Base-by-base conservation (phyloP, 75 land plant species). In the Gnetum montanum region DNA sequence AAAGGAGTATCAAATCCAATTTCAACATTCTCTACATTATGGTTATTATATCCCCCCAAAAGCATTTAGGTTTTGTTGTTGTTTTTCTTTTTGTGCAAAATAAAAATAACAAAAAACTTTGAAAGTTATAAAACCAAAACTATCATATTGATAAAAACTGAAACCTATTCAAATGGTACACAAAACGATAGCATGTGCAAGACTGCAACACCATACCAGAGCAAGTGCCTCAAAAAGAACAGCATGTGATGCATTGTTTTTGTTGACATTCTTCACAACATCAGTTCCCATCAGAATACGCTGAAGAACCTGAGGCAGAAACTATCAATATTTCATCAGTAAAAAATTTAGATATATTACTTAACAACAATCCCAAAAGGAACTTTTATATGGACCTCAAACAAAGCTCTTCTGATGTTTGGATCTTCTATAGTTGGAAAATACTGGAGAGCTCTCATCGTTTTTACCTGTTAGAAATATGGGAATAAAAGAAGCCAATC, bases 231-330 rank as follows among this genome's bases (percentile, higher is more conserved):
- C 99, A 72, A 95, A 95, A 6, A 95, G 86, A 36, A 95, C 99
- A 73, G 99, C 99, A 84, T 90, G 99, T 16, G 97, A 79, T 43
- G 99, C 99, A 79, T 95, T 95, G 51, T 90, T 95, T 64, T 95
- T 90, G 71, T 95, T 95, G 31, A 90, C 96, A 73, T 95, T 95
- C 74, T 95, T 95, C 62, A 90, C 97, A 56, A 86, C 99, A 69
- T 95, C 99, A 50, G 99, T 95, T 25, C 97, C 97, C 99, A 95
- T 84, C 58, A 95, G 58, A 59, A 95, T 73, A 38, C 89, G 72
- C 57, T 90, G 99, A 37, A 95, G 79, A 44, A 95, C 96, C 99
- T 95, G 66, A 78, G 41, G 43, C 57, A 7, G 29, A 24, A 25
- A 4, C 4, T 2, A 47, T 59, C 31, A 60, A 15, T 20, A 34